These are phyloP conservation scores for Cornus florida DNA, from an alignment of 148 eudicot species.

Conservation along the genomic window DNA sequence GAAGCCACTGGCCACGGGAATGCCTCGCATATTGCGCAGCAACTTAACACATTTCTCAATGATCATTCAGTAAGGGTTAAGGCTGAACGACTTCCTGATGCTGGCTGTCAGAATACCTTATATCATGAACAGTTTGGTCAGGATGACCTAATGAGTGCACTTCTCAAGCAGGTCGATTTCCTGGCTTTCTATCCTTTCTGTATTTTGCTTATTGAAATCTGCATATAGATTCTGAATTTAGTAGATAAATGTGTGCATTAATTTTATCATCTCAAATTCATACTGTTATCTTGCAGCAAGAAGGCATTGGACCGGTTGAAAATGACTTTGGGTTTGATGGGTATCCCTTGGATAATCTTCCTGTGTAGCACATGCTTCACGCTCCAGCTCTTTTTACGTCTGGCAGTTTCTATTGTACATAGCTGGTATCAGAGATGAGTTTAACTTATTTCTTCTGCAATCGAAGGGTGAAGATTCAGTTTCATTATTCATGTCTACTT, in stretches of 20 bases:
- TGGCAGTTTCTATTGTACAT: slow-evolving; percentile 44
- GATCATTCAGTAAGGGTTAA: slow-evolving; percentile 51
- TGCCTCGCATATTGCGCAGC: slow-evolving; percentile 30
- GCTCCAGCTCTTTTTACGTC: slow-evolving; percentile 2
- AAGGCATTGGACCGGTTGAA: slow-evolving; percentile 39
- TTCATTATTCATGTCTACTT: neutral
- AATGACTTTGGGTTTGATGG: slow-evolving; percentile 70
- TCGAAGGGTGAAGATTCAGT: slow-evolving; percentile 8
- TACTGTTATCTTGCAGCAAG: slow-evolving; percentile 52
- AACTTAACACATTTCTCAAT: slow-evolving; percentile 25
- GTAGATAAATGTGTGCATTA: neutral
- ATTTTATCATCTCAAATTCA: neutral
- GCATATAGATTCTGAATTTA: neutral
- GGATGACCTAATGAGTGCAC: slow-evolving; percentile 77
- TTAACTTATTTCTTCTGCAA: slow-evolving; percentile 17
- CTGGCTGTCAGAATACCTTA: slow-evolving; percentile 37
- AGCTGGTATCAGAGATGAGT: slow-evolving; percentile 18
- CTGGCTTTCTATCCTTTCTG: neutral
- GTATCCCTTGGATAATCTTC: slow-evolving; percentile 55
- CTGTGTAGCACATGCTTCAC: slow-evolving; percentile 28
- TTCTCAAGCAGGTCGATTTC: slow-evolving; percentile 70
- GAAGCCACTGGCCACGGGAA: slow-evolving; percentile 37
- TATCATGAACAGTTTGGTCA: slow-evolving; percentile 55
- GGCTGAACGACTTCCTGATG: slow-evolving; percentile 57
- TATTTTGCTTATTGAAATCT: neutral